These are phyloP conservation scores for Sonneratia alba DNA, from an alignment of 345 rosid species.

Conservation along the genomic window DNA sequence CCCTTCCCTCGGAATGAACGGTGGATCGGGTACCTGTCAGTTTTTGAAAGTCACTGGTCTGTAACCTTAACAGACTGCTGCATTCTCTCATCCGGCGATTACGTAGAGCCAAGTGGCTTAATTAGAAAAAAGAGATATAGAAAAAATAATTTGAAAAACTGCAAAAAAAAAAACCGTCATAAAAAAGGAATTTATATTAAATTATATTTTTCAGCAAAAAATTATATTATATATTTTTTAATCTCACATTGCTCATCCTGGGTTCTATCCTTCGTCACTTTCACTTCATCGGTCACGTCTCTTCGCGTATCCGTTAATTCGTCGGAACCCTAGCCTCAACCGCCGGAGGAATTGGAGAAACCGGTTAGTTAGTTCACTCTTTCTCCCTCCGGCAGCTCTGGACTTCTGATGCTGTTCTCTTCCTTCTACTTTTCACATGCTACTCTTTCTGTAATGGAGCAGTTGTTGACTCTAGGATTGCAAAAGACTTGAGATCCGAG, in stretches of 20 bases:
- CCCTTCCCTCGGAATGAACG: neutral
- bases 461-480: neutral
- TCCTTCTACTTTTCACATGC: neutral
- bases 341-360: conserved; percentile 28
- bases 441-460: neutral
- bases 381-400: neutral
- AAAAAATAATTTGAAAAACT: neutral
- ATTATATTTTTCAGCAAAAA: neutral
- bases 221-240: neutral
- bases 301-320: conserved; percentile 17
- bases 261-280: neutral
- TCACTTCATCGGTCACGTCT: neutral
- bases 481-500: neutral
- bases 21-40: neutral
- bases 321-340: conserved; percentile 75
- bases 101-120: neutral
- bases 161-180: too few relatives aligned
- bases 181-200: neutral
- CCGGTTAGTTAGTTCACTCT: conserved; percentile 38
- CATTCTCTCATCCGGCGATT: neutral
- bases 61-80: neutral
- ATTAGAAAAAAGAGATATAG: neutral
- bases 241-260: neutral
- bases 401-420: conserved; percentile 2
- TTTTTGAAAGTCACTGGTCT: neutral